Evolutionary conservation across 1,284 basidiomycete genomes (phyloP), one percentile per base, ranked within the genome.

Genomic region (Nidula niveotomentosa): DNA sequence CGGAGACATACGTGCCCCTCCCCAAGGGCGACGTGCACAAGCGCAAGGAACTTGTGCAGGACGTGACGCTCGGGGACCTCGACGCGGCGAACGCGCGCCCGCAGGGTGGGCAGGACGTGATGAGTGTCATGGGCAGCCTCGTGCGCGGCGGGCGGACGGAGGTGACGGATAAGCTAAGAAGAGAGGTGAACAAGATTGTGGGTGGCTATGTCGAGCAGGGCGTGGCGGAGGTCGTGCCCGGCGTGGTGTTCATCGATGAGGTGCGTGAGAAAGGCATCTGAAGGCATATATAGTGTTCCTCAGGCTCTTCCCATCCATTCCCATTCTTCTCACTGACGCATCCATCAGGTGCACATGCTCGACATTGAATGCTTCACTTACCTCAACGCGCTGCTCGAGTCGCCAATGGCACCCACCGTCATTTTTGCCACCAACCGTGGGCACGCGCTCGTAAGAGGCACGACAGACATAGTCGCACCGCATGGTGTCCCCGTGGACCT

Each of bases 341-440:
- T 43, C 12, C 12, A 34, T 15, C 63, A 96, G 94, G 95, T 98
- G 17, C 96, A 99, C 77, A 98, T 98, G 96, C 88, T 99, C 60
- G 96, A 99, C 73, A 96, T 98, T 69, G 97, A 99, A 73, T 98
- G 96, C 73, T 99, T 98, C 78, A 98, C 96, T 7, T 99, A 97
- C 75, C 84, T 99, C 51, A 99, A 99, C 74, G 90, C 95, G 10
- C 85, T 98, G 7, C 81, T 99, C 53, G 96, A 99, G 73, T 95
- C 94, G 1, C 90, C 93, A 13, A 94, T 99, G 87, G 94, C 94
- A 12, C 96, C 97, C 0, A 97, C 97, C 13, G 96, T 99, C 48
- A 93, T 99, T 62, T 82, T 98, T 54, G 97, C 97, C 0, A 97
- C 96, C 23, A 99, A 99, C 72, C 85, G 97, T 35, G 97, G 96